Conservation (phyloP, 495 filamentous ascomycete species). For the Penicillium pulvis region DNA sequence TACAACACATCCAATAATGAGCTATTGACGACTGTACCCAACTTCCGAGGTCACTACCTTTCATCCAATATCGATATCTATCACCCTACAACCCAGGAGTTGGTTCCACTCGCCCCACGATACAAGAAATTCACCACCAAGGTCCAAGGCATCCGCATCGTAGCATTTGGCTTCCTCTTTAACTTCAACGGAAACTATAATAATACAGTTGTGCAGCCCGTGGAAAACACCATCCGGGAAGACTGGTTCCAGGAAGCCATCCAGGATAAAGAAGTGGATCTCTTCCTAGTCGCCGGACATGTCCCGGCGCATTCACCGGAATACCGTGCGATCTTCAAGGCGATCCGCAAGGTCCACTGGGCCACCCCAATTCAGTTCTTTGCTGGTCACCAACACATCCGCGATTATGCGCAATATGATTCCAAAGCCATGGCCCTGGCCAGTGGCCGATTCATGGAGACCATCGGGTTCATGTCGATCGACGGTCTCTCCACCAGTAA, state of each 20-base stretch:
- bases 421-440: conserved; percentile 77
- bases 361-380: conserved; percentile 91
- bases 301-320: conserved; percentile 79
- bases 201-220: conserved; percentile 81
- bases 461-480: conserved; percentile 93
- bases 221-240: conserved; percentile 77
- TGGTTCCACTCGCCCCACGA: conserved; percentile 76
- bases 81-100: conserved; percentile 64
- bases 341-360: conserved; percentile 75
- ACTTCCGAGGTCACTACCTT: conserved; percentile 74
- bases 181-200: conserved; percentile 87
- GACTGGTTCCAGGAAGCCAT: conserved; percentile 90
- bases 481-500: conserved; percentile 58
- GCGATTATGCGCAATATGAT: conserved; percentile 83
- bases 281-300: conserved; percentile 88
- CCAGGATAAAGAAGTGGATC: conserved; percentile 73
- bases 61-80: conserved; percentile 93
- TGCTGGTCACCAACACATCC: conserved; percentile 87
- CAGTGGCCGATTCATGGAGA: conserved; percentile 96
- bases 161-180: conserved; percentile 92
- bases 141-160: conserved; percentile 78
- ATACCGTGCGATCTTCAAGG: conserved; percentile 72
- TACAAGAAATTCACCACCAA: conserved; percentile 88
- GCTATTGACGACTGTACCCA: conserved; percentile 73
- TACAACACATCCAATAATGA: conserved; percentile 73